These are phyloP conservation scores for Penicillium sp. DNA, from an alignment of 2,329 filamentous ascomycete genomes.

Conservation along the genomic window DNA sequence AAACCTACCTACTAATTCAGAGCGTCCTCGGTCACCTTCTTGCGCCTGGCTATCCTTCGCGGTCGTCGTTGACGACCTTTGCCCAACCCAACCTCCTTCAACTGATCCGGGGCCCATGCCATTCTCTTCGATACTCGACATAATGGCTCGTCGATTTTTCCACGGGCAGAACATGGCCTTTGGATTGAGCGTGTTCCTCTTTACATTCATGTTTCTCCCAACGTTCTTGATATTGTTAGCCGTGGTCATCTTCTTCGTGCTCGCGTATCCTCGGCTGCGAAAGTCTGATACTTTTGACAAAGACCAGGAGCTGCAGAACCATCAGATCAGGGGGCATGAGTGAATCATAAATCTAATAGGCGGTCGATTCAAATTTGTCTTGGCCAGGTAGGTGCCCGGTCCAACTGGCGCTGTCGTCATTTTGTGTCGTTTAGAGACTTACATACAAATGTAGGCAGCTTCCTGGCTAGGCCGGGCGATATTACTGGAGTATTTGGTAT, in stretches of 20 bases:
- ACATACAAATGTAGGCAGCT: not conserved
- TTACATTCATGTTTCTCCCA: conserved; percentile 42
- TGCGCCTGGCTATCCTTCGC: not conserved
- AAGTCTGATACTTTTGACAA: conserved; percentile 21
- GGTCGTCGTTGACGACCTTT: not conserved
- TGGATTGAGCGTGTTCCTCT: conserved; percentile 38
- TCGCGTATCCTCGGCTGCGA: conserved; percentile 35
- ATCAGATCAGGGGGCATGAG: not conserved
- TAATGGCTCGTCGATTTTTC: conserved; percentile 36
- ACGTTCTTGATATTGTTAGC: conserved; percentile 38
- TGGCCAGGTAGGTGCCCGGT: not conserved
- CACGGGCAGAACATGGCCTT: conserved; percentile 34
- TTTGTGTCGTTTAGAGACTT: not conserved
- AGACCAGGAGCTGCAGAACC: conserved; percentile 6
- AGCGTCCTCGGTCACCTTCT: not conserved
- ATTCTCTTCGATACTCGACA: conserved; percentile 27
- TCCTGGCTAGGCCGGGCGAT: not conserved
- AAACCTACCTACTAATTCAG: too few relatives aligned
- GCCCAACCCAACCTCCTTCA: not conserved
- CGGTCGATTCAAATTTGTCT: not conserved
- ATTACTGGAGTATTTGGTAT: not conserved
- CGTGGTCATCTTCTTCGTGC: conserved; percentile 37
- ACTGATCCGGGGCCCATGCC: not conserved
- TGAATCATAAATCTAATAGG: not conserved
- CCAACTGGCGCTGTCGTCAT: not conserved